Percentiles rank a stretch among this genome's conserved stretches.
Evolutionary conservation across 2,329 filamentous ascomycete genomes (phyloP).

Genomic region (Trichoderma harzianum): DNA sequence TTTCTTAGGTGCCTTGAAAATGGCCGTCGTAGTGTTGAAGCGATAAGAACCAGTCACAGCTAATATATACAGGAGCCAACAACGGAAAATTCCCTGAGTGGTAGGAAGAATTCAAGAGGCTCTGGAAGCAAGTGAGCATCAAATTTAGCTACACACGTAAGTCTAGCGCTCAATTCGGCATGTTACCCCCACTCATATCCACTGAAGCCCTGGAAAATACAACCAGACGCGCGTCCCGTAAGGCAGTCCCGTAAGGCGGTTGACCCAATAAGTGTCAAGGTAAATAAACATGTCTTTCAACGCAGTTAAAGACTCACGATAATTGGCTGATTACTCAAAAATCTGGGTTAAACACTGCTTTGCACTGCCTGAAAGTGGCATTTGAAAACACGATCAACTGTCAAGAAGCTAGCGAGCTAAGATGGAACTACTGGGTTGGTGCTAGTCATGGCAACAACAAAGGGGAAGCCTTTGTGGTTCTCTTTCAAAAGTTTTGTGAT

Average conservation of each 20-base stretch:
- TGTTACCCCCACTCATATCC: neutral
- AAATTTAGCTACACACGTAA: neutral
- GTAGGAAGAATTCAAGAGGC: neutral
- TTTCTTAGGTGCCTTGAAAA: rapidly evolving
- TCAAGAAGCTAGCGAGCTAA: neutral
- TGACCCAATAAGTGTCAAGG: neutral
- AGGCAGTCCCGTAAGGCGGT: neutral
- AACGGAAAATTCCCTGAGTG: neutral
- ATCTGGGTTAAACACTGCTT: neutral
- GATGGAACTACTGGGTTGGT: neutral
- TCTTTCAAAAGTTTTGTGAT: neutral
- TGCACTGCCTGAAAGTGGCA: neutral
- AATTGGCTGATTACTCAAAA: neutral
- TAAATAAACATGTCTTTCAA: neutral
- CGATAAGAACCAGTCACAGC: neutral
- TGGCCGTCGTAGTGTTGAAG: neutral
- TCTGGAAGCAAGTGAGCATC: neutral
- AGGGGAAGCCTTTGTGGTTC: neutral
- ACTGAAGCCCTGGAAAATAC: neutral
- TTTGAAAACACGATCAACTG: neutral
- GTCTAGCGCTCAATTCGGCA: neutral
- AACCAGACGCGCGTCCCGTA: neutral
- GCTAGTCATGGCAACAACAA: neutral
- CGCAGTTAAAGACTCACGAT: neutral
- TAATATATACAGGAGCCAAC: neutral